Evolutionary conservation across 2,329 filamentous ascomycete species (phyloP).

Genomic region (Ceratocystis lukuohia): DNA sequence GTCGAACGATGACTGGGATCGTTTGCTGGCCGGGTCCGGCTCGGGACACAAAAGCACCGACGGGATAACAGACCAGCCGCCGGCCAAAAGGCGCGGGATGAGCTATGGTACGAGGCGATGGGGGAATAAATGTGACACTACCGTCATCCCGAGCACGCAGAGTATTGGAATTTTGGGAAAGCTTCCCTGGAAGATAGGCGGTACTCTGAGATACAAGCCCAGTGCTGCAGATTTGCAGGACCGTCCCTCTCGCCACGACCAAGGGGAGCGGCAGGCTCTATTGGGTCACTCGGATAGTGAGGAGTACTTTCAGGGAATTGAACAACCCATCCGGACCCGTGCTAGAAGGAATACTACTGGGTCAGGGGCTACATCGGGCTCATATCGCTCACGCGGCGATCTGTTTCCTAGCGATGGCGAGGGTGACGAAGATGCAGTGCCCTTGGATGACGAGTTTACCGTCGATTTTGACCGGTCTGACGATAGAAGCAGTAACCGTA

Average conservation of each 20-base stretch:
- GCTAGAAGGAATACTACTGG: constrained; percentile 65
- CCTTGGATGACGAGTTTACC: constrained; percentile 82
- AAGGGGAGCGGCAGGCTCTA: constrained; percentile 55
- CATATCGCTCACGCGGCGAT: constrained; percentile 75
- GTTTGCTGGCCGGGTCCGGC: constrained; percentile 59
- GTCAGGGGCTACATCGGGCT: constrained; percentile 72
- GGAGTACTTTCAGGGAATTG: constrained; percentile 39
- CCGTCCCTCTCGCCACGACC: constrained; percentile 48
- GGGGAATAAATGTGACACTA: constrained; percentile 59
- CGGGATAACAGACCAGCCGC: constrained; percentile 44
- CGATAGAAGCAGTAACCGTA: constrained; percentile 56
- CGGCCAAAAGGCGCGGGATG: constrained; percentile 66
- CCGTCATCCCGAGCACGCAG: constrained; percentile 77
- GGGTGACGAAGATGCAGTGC: constrained; percentile 86
- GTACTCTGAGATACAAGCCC: constrained; percentile 73
- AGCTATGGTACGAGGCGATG: constrained; percentile 61
- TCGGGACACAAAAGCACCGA: constrained; percentile 11
- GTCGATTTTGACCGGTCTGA: constrained; percentile 68
- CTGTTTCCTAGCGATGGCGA: constrained; percentile 76
- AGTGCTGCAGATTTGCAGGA: constrained; percentile 84
- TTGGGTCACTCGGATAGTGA: constrained; percentile 30
- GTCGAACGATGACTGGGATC: constrained; percentile 74
- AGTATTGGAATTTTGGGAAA: constrained; percentile 73
- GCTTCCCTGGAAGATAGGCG: constrained; percentile 73
- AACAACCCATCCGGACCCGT: constrained; percentile 23